Evolutionary conservation across 164 flowering plant species (phyloP).

Genomic region (Akebia trifoliata): DNA sequence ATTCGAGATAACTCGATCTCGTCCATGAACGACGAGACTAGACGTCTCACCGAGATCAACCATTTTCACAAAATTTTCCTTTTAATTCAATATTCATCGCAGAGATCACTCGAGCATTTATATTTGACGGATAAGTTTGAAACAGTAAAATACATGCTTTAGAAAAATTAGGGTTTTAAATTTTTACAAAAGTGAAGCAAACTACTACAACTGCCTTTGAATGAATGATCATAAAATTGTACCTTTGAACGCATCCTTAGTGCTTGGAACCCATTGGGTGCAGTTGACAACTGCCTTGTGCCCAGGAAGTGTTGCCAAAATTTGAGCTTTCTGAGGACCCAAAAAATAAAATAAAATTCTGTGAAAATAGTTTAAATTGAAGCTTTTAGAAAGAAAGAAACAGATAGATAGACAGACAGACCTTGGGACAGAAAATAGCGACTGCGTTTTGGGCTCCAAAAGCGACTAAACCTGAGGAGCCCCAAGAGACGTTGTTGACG

Average conservation of each 20-base stretch:
- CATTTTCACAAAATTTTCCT: no score
- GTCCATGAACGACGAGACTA: no score
- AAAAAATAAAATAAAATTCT: background rate
- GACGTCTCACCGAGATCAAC: no score
- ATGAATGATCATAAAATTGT: background rate
- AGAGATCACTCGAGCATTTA: no score
- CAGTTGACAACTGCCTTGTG: constrained; percentile 86
- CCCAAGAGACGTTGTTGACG: constrained; percentile 93
- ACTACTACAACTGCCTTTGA: no score
- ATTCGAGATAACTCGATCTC: no score
- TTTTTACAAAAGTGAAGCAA: no score
- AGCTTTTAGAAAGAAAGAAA: background rate
- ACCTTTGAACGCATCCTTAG: constrained; percentile 82
- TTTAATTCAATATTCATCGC: no score
- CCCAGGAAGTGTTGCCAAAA: constrained; percentile 85
- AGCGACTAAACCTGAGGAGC: constrained; percentile 69
- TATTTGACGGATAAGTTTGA: no score
- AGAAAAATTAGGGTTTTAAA: no score
- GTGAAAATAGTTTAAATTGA: background rate
- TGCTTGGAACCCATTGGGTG: constrained; percentile 80
- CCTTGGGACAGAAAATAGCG: constrained; percentile 80
- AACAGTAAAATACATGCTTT: no score
- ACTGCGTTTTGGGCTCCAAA: constrained; percentile 92
- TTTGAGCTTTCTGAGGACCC: constrained; percentile 58
- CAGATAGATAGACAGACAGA: constrained; percentile 12